Percentiles rank a stretch among this genome's conserved stretches.
These are phyloP conservation scores for Eucalyptus sp. DNA, from an alignment of 345 rosid genomes.

Conservation along the genomic window DNA sequence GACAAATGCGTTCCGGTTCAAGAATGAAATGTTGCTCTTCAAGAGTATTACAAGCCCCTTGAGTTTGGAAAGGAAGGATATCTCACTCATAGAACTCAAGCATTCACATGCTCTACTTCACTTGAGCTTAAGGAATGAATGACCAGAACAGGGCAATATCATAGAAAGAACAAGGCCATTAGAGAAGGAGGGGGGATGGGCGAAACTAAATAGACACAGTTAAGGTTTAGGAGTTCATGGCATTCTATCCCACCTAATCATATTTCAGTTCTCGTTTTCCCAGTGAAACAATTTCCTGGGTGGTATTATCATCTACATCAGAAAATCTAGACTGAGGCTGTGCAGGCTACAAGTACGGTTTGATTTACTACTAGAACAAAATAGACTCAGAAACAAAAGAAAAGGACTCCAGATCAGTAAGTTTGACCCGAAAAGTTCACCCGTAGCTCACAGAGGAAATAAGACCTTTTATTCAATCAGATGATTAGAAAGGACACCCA, in stretches of 20 bases:
- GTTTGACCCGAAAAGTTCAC: background rate
- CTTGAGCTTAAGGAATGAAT: background rate
- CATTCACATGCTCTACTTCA: background rate
- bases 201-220: background rate
- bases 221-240: background rate
- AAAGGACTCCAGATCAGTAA: background rate
- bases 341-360: background rate
- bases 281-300: background rate
- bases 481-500: background rate
- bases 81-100: background rate
- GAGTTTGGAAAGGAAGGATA: background rate
- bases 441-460: background rate
- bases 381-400: background rate
- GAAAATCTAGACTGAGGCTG: background rate
- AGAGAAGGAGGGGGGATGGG: background rate
- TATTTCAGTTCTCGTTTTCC: background rate
- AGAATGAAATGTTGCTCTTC: background rate
- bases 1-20: background rate
- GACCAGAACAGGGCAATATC: background rate
- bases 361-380: background rate
- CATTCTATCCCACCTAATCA: background rate
- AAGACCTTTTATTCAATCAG: background rate
- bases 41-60: background rate
- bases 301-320: background rate
- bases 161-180: background rate